These are phyloP conservation scores for Themeda triandra DNA, from an alignment of 176 grass and related monocot genomes.

Conservation along the genomic window DNA sequence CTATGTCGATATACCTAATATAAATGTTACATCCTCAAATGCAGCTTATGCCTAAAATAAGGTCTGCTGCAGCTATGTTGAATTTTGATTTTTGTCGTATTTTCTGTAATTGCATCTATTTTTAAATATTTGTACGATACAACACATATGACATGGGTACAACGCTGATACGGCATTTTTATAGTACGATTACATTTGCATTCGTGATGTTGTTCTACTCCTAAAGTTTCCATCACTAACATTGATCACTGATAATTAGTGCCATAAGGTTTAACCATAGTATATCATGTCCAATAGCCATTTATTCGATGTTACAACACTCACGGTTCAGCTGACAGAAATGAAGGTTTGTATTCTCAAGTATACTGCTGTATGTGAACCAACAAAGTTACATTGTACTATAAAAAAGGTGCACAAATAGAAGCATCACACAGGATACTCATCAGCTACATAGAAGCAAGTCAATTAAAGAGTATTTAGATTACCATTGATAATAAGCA, in stretches of 20 bases:
- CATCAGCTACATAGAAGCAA: neutral
- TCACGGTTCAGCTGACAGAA: neutral
- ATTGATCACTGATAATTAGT: neutral
- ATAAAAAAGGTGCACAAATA: neutral
- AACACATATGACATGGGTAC: no score
- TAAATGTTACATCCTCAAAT: no score
- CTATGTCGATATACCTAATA: no score
- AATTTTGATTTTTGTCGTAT: no score
- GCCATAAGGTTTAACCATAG: neutral
- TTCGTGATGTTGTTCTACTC: neutral
- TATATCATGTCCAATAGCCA: neutral
- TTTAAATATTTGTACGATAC: no score
- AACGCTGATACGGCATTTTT: no score
- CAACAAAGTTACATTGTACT: neutral
- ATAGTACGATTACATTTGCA: neutral
- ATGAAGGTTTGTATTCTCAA: neutral
- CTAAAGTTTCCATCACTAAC: neutral
- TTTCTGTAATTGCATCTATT: no score
- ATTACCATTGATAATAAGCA: no score
- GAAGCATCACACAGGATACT: neutral
- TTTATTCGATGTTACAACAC: neutral
- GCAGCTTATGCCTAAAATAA: no score
- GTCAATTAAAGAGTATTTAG: no score
- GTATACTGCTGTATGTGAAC: neutral
- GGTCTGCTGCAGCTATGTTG: no score